Evolutionary conservation across 305 asterid species (phyloP).

Genomic region (Vinca major): DNA sequence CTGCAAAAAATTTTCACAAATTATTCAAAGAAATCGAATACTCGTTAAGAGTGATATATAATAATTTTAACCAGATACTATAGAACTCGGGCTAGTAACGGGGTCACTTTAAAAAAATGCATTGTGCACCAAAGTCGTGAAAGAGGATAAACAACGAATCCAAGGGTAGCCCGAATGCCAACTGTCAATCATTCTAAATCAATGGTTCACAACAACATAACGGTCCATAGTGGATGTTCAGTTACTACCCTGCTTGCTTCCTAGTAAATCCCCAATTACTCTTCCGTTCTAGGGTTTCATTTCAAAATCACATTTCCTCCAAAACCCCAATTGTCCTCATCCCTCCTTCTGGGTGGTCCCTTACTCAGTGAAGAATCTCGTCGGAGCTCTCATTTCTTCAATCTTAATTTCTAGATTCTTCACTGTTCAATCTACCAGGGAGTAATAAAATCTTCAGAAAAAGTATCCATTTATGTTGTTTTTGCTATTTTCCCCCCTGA

Average conservation of each 20-base stretch:
- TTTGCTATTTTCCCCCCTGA: background rate
- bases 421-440: slow-evolving; percentile 14
- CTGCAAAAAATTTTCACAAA: no score
- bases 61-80: no score
- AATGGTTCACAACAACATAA: background rate
- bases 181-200: background rate
- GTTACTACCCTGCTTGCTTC: no score
- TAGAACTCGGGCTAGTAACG: no score
- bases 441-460: background rate
- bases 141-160: background rate
- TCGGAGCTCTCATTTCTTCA: background rate
- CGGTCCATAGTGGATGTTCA: slow-evolving; percentile 9
- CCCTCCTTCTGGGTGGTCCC: background rate
- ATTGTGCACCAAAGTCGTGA: no score
- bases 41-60: no score
- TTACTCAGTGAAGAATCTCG: slow-evolving; percentile 7
- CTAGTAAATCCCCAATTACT: background rate
- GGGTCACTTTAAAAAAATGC: no score
- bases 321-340: slow-evolving; percentile 7
- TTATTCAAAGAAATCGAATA: no score
- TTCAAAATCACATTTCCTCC: background rate
- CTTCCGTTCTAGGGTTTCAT: slow-evolving; percentile 22
- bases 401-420: slow-evolving; percentile 16
- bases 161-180: background rate
- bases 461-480: slow-evolving; percentile 19